Percentiles rank a stretch among this genome's conserved stretches.
Conservation (phyloP, 306 rosid species). For the Dicorynia guianensis region DNA sequence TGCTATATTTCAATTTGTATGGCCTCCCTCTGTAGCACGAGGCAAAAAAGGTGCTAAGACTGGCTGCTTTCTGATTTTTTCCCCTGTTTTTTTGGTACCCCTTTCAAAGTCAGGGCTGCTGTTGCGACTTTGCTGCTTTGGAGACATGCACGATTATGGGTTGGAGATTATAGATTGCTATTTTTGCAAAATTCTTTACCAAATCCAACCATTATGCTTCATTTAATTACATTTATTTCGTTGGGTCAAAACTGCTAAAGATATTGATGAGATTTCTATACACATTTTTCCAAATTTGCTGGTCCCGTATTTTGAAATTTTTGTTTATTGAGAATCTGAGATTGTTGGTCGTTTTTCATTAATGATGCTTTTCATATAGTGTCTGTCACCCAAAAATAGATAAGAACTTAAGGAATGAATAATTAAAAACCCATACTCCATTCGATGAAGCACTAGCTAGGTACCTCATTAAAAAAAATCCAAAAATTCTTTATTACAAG, state of each 20-base stretch:
- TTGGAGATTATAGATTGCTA: constrained; percentile 13
- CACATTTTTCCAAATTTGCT: not conserved
- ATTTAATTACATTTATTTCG: not conserved
- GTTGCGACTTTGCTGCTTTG: constrained; percentile 26
- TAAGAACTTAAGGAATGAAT: constrained; percentile 2
- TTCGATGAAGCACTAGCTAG: constrained; percentile 1
- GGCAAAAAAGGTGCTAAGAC: not conserved
- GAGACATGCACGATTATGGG: constrained; percentile 1
- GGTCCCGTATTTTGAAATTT: constrained; percentile 21
- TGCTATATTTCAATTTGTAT: not conserved
- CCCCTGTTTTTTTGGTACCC: not conserved
- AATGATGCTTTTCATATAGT: not conserved
- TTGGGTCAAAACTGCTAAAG: not conserved
- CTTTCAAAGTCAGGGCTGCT: constrained; percentile 22
- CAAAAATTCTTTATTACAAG: constrained; percentile 27
- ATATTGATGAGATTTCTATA: not conserved
- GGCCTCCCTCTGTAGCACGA: constrained; percentile 7
- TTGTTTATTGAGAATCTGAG: constrained; percentile 1
- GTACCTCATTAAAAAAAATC: not conserved
- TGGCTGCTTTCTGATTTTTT: not conserved
- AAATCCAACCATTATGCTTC: not conserved
- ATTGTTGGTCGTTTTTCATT: constrained; percentile 5
- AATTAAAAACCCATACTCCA: constrained; percentile 6
- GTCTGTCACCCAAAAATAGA: not conserved
- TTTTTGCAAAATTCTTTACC: constrained; percentile 6